Percentiles rank a stretch among this genome's conserved stretches.
Evolutionary conservation across 352 stramenopile species (phyloP).

Genomic region (Vaucheria bursata): DNA sequence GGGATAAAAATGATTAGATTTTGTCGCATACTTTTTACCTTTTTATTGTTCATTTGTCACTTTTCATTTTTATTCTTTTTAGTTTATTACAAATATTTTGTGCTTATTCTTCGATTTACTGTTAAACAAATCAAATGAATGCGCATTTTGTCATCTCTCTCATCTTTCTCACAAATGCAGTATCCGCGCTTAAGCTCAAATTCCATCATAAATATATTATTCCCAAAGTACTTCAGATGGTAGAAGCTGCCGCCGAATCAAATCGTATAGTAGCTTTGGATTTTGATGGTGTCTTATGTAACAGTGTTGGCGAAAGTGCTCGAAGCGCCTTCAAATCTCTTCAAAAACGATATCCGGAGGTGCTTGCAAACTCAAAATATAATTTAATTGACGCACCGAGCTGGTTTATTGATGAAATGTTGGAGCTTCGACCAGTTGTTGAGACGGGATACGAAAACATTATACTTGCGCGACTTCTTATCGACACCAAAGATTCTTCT

Average conservation of each 20-base stretch:
- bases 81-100: no score
- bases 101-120: no score
- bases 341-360: background rate
- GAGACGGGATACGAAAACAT: constrained; percentile 50
- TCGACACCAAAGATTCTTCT: constrained; percentile 13
- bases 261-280: background rate
- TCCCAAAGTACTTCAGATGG: no score
- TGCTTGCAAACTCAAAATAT: background rate
- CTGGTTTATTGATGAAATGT: constrained; percentile 36
- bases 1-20: no score
- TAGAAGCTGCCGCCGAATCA: background rate
- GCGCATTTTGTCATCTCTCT: no score
- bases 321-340: constrained; percentile 1
- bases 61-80: no score
- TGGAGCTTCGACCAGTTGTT: constrained; percentile 40
- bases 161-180: no score
- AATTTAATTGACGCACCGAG: background rate
- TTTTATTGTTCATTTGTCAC: no score
- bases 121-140: no score
- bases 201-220: no score
- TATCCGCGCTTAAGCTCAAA: no score
- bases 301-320: background rate
- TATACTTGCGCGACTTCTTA: constrained; percentile 32
- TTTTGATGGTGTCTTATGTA: constrained; percentile 5
- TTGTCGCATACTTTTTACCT: no score